Conservation (phyloP, 192 early-diverging fungal species). For the Hyaloraphidium curvatum region DNA sequence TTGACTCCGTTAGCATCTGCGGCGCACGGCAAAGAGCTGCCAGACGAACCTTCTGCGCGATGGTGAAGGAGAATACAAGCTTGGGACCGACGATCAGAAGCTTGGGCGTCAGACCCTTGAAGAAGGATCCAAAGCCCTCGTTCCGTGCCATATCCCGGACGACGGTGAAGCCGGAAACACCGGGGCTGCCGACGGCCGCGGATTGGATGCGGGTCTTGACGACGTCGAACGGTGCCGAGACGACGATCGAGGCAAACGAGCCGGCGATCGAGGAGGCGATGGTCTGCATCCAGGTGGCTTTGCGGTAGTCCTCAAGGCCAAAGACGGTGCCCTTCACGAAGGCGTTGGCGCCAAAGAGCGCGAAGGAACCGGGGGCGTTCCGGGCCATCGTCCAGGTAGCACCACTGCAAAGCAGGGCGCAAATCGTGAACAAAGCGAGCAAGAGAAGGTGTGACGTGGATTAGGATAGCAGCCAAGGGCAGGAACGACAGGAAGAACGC, state of each 20-base stretch:
- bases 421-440: too few relatives aligned
- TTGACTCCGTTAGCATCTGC: slow-evolving; percentile 9
- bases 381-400: slow-evolving; percentile 91
- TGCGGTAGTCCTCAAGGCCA: slow-evolving; percentile 69
- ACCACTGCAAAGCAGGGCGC: slow-evolving; percentile 50
- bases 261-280: slow-evolving; percentile 91
- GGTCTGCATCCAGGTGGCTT: slow-evolving; percentile 98
- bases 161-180: slow-evolving; percentile 47
- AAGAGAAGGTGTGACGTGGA: not conserved
- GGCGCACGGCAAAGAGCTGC: not conserved
- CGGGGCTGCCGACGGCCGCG: slow-evolving; percentile 53
- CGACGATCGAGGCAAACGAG: slow-evolving; percentile 78
- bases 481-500: not conserved
- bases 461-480: not conserved
- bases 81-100: slow-evolving; percentile 71
- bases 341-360: slow-evolving; percentile 67
- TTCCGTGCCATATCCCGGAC: slow-evolving; percentile 73
- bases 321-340: slow-evolving; percentile 88
- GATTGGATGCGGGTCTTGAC: slow-evolving; percentile 99
- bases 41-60: not conserved
- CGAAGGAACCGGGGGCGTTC: slow-evolving; percentile 97
- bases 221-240: slow-evolving; percentile 92
- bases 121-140: slow-evolving; percentile 83
- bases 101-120: slow-evolving; percentile 80
- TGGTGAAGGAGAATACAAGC: slow-evolving; percentile 92